phyloP scores from a whole-genome alignment of 306 rosid genomes.

The Boehmeria nivea region DNA sequence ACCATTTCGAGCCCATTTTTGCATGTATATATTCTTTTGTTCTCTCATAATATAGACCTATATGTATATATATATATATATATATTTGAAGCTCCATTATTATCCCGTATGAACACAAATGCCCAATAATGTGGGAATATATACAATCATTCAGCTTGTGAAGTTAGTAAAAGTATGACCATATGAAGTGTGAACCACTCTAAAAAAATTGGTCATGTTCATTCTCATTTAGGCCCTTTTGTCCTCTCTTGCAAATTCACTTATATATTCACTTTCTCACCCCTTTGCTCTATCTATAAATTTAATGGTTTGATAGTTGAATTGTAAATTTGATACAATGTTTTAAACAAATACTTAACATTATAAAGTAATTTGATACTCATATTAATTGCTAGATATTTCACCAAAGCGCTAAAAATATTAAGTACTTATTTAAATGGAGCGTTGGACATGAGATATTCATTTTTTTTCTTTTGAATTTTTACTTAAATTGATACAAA shows the following conservation, averaged over 20 bases:
- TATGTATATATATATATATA: no score
- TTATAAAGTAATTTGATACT: no score
- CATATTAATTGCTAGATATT: no score
- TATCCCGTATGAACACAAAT: neutral
- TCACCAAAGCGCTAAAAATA: no score
- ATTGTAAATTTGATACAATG: no score
- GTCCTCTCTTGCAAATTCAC: neutral
- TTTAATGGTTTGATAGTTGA: no score
- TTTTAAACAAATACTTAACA: no score
- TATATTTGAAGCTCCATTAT: conserved; percentile 5
- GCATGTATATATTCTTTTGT: neutral
- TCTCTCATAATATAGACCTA: neutral
- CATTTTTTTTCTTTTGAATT: no score
- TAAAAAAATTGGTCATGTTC: neutral
- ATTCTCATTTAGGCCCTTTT: neutral
- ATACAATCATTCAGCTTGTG: conserved; percentile 20
- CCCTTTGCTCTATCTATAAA: neutral
- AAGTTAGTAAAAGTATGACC: neutral
- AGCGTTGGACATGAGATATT: no score
- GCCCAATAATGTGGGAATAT: conserved; percentile 48
- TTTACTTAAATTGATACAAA: no score
- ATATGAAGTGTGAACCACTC: no score
- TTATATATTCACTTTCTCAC: neutral
- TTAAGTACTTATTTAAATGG: no score
- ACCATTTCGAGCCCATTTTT: conserved; percentile 35